Evolutionary conservation across 768 basidiomycete genomes (phyloP).

Genomic region (Cyathus striatus): DNA sequence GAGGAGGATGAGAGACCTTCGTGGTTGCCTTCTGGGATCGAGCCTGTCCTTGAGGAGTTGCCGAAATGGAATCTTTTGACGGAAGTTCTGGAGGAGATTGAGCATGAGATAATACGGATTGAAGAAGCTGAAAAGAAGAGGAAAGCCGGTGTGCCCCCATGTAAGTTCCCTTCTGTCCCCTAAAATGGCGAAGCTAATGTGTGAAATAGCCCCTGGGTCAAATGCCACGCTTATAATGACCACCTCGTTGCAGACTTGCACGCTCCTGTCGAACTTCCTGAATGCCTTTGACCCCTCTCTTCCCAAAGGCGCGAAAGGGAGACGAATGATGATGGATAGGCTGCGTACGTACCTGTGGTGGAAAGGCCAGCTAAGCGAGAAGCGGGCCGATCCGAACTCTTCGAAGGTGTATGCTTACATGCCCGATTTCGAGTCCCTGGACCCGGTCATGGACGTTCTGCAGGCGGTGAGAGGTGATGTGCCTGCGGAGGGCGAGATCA

Average conservation of each 20-base stretch:
- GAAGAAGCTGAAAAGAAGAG: conserved; percentile 32
- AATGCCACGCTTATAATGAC: conserved; percentile 89
- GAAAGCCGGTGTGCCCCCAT: conserved; percentile 12
- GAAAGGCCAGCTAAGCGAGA: conserved; percentile 54
- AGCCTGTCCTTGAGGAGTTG: conserved; percentile 87
- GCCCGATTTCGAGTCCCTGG: no score
- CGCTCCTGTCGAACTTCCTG: conserved; percentile 76
- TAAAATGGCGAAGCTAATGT: no score
- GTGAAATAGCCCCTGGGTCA: conserved; percentile 46
- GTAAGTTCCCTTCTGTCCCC: background rate
- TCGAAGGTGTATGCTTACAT: no score
- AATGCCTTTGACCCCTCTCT: conserved; percentile 54
- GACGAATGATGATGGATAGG: conserved; percentile 74
- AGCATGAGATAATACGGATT: conserved; percentile 72
- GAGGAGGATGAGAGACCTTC: conserved; percentile 27
- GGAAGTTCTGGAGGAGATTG: conserved; percentile 87
- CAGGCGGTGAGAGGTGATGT: background rate
- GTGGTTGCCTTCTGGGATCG: conserved; percentile 76
- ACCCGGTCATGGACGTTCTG: no score
- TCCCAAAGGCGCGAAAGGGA: conserved; percentile 59
- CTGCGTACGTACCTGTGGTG: conserved; percentile 73
- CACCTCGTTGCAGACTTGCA: conserved; percentile 70
- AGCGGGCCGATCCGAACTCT: conserved; percentile 22
- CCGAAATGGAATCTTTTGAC: conserved; percentile 90
- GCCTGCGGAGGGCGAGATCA: conserved; percentile 35